Base-by-base conservation (phyloP, 2,329 filamentous ascomycete species). In the Alternaria ethzedia region DNA sequence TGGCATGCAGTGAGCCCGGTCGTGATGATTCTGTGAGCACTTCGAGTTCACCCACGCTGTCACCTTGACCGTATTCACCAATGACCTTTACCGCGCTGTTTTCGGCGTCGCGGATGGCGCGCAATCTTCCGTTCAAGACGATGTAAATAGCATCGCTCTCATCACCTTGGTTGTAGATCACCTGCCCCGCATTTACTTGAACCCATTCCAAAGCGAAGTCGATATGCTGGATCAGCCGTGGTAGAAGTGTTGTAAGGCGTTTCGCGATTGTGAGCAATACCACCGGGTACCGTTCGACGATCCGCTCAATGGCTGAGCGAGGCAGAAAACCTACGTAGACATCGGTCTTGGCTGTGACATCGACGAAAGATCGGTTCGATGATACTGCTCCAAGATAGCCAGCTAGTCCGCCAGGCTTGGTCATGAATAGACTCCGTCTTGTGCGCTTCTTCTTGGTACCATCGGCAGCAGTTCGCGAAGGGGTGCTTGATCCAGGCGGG, bases 111-210 rank as follows among this genome's bases (percentile, higher is more conserved):
- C 94, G 87, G 0, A 99, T 91, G 0, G 95, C 87, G 59, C 96
- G 88, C 17, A 99, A 82, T 15, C 96, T 91, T 10, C 96, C 96
- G 71, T 99, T 99, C 15, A 99, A 86, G 2, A 99, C 96, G 65
- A 99, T 94, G 74, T 98, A 99, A 44, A 99, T 99, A 1, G 96
- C 95, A 79, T 99, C 96, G 73, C 96, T 99, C 69, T 98, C 96
- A 69, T 99, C 94, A 3, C 90, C 90, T 79, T 97, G 92, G 69
- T 97, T 93, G 78, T 96, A 97, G 36, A 99, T 92, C 10, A 97
- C 92, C 76, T 99, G 94, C 0, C 96, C 94, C 4, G 96, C 93
- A 79, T 93, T 94, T 65, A 99, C 94, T 76, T 99, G 96, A 4
- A 97, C 90, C 96, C 96, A 99, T 82, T 99, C 96, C 17, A 99